Evolutionary conservation across 495 filamentous ascomycete species (phyloP).

Genomic region (Aspergillus affinis): DNA sequence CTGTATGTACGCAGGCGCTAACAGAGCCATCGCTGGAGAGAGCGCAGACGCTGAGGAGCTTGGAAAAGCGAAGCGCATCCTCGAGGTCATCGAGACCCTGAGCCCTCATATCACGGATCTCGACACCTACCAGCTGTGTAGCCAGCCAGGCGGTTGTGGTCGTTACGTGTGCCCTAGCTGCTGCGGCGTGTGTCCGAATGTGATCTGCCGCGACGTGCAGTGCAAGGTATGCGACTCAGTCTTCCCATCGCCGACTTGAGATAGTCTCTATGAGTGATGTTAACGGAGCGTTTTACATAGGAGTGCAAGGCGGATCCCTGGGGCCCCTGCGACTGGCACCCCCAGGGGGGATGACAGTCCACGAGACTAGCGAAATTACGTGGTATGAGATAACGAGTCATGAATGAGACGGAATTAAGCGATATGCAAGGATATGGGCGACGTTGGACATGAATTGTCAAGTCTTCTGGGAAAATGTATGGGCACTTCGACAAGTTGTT

Average conservation of each 20-base stretch:
- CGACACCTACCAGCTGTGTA: conserved; percentile 29
- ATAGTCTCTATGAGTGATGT: neutral
- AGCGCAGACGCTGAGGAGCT: neutral
- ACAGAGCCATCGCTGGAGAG: neutral
- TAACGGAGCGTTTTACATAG: conserved; percentile 17
- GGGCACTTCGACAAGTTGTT: too few species aligned
- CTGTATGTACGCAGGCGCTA: conserved; percentile 18
- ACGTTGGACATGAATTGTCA: neutral
- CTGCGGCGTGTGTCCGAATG: conserved; percentile 29
- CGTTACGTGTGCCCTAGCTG: conserved; percentile 32
- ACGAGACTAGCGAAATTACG: neutral
- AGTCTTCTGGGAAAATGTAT: neutral
- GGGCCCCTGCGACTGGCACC: conserved; percentile 32
- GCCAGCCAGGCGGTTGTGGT: conserved; percentile 22
- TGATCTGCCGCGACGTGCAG: conserved; percentile 30
- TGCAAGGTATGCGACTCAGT: conserved; percentile 26
- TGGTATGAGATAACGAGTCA: neutral
- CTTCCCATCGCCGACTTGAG: neutral
- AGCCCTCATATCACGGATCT: conserved; percentile 15
- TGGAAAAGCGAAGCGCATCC: conserved; percentile 3
- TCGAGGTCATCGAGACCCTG: conserved; percentile 16
- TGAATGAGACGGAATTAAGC: neutral
- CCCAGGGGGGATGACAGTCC: neutral
- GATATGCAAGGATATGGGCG: neutral
- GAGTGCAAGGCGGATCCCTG: conserved; percentile 29